Base-by-base conservation (phyloP, 495 filamentous ascomycete genomes). In the Hamigera avellanea region DNA sequence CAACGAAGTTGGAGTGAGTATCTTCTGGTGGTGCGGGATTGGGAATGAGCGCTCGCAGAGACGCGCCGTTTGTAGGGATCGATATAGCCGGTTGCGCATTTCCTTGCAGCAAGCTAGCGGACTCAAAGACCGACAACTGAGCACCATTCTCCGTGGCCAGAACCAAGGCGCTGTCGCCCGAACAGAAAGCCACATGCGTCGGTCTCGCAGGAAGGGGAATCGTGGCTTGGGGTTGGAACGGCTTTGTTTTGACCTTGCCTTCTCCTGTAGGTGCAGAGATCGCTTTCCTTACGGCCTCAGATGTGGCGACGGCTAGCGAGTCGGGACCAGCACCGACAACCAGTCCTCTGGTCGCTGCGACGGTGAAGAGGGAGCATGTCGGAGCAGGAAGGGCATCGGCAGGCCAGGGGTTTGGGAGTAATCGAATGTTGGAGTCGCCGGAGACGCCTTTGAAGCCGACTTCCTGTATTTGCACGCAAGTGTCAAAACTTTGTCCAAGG, bases 241-340 rank as follows among this genome's bases (percentile, higher is more conserved):
- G 51, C 42, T 80, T 81, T 26, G 76, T 63, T 43, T 83, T 76
- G 6, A 51, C 41, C 45, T 69, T 73, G 14, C 75, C 73, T 38
- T 66, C 72, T 16, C 63, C 60, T 26, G 73, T 68, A 3, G 70
- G 58, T 8, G 58, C 62, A 19, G 72, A 62, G 46, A 93, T 93
- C 0, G 81, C 76, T 44, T 83, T 76, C 42, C 88, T 76, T 16
- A 95, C 68, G 2, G 78, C 67, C 17, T 84, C 73, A n/a, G 87
- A 86, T 8, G 66, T 78, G 8, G 85, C 79, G 33, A 99, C 52
- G 32, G 82, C 61, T 2, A 99, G 67, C 29, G 70, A 65, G 45
- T 91, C 80, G 18, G 89, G 89, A 8, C 82, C 79, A 35, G 85
- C 91, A 30, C 87, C 93, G 34, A 87, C 91, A 28, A 95, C 67